Conservation (phyloP, 768 basidiomycete genomes). For the Suillus lakei region DNA sequence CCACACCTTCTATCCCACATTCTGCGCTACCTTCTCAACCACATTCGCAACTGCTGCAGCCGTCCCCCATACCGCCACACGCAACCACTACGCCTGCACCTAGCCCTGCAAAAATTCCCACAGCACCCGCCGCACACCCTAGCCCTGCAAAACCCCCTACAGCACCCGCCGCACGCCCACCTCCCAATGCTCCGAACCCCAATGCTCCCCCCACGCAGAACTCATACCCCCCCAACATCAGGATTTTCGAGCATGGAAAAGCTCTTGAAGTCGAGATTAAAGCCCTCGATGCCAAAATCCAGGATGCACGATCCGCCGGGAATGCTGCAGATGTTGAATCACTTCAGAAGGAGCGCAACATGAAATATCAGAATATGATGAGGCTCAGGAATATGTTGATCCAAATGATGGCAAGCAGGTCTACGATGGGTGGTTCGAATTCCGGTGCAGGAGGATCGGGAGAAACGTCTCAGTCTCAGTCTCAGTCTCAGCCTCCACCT, state of each 20-base stretch:
- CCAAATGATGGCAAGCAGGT: not conserved
- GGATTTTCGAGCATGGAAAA: constrained; percentile 27
- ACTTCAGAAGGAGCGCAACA: constrained; percentile 16
- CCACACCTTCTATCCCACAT: constrained; percentile 3
- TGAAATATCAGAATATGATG: constrained; percentile 11
- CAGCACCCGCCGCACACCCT: constrained; percentile 28
- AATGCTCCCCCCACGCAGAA: constrained; percentile 8
- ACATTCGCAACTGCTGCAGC: constrained; percentile 4
- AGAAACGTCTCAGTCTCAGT: not conserved
- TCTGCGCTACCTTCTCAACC: constrained; percentile 9
- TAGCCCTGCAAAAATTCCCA: constrained; percentile 23
- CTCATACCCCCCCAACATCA: constrained; percentile 1
- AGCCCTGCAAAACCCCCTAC: constrained; percentile 24
- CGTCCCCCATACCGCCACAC: constrained; percentile 23
- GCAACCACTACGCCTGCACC: constrained; percentile 23
- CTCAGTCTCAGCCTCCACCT: not conserved
- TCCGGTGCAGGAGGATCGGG: not conserved
- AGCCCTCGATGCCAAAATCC: constrained; percentile 19
- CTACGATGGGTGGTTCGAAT: not conserved
- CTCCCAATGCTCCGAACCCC: constrained; percentile 10
- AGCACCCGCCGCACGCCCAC: constrained; percentile 27
- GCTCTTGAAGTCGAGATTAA: constrained; percentile 21
- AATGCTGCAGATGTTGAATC: constrained; percentile 17
- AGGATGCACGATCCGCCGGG: constrained; percentile 20
- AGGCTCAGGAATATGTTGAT: constrained; percentile 21